Conservation (phyloP, 768 basidiomycete genomes). For the Suillus tomentosus region DNA sequence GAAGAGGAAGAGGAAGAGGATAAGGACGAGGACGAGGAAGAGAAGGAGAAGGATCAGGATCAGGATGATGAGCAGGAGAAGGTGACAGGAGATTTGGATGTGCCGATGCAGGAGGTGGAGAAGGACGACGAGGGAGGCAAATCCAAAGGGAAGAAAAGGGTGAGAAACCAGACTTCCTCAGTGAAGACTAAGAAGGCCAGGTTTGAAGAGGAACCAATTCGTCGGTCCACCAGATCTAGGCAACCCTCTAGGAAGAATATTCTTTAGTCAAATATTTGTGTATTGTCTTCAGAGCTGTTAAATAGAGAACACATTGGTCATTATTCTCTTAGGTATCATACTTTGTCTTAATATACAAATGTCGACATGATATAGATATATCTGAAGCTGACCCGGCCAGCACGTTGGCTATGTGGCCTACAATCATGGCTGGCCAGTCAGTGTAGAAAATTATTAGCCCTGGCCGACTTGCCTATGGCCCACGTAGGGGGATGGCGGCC, state of each 20-base stretch:
- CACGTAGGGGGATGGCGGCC: too few species aligned
- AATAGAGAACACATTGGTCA: background rate
- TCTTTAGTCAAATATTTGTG: conserved; percentile 1
- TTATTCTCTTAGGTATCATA: too few species aligned
- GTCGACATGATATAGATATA: too few species aligned
- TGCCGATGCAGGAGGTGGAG: background rate
- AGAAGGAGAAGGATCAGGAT: background rate
- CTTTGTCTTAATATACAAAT: too few species aligned
- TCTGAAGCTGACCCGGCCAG: too few species aligned
- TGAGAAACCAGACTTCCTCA: background rate
- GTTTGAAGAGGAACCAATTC: background rate
- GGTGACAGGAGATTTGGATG: background rate
- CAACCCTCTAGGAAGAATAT: conserved; percentile 1
- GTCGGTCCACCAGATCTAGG: background rate
- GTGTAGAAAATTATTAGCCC: too few species aligned
- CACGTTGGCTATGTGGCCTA: too few species aligned
- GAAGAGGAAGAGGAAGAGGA: too few species aligned
- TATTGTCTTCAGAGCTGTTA: background rate
- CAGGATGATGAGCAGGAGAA: background rate
- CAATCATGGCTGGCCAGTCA: too few species aligned
- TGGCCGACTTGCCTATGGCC: too few species aligned
- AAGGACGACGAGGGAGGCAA: background rate
- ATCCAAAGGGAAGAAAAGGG: background rate
- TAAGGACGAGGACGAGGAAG: background rate
- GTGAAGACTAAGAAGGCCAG: background rate